Conservation (phyloP, 2,329 filamentous ascomycete genomes). For the Ceratocystis lukuohia region DNA sequence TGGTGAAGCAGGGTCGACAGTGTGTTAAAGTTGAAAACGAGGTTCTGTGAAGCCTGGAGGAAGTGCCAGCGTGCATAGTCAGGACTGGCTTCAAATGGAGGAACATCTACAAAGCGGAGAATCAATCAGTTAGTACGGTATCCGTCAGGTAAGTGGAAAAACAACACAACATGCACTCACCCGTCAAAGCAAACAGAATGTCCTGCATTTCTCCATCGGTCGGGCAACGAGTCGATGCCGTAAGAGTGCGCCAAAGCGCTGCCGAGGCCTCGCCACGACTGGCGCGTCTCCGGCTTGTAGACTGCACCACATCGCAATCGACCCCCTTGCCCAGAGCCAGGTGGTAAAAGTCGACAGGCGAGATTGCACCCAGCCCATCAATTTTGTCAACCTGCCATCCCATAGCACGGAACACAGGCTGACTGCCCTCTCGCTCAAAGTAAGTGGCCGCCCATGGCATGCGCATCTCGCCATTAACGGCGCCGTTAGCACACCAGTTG, state of each 20-base stretch:
- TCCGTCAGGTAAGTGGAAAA: not conserved
- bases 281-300: not conserved
- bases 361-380: conserved; percentile 17
- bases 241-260: conserved; percentile 13
- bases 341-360: conserved; percentile 9
- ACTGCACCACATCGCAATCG: conserved; percentile 12
- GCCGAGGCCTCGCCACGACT: conserved; percentile 10
- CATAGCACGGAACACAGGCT: conserved; percentile 16
- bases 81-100: conserved; percentile 11
- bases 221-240: conserved; percentile 11
- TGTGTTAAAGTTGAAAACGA: conserved; percentile 14
- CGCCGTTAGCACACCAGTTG: conserved; percentile 16
- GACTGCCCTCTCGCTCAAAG: conserved; percentile 14
- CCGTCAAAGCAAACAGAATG: conserved; percentile 12
- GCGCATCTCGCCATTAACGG: conserved; percentile 12
- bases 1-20: conserved; percentile 8
- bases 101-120: not conserved
- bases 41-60: conserved; percentile 8
- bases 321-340: conserved; percentile 7
- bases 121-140: not conserved
- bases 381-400: conserved; percentile 16
- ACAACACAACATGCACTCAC: conserved; percentile 6
- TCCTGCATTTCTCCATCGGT: conserved; percentile 14
- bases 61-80: conserved; percentile 17
- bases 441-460: conserved; percentile 18